A percentile compares a stretch with the other conserved stretches of the same genome.
Evolutionary conservation across 78 protist species (phyloP).

Genomic region (Emiliania huxleyi): DNA sequence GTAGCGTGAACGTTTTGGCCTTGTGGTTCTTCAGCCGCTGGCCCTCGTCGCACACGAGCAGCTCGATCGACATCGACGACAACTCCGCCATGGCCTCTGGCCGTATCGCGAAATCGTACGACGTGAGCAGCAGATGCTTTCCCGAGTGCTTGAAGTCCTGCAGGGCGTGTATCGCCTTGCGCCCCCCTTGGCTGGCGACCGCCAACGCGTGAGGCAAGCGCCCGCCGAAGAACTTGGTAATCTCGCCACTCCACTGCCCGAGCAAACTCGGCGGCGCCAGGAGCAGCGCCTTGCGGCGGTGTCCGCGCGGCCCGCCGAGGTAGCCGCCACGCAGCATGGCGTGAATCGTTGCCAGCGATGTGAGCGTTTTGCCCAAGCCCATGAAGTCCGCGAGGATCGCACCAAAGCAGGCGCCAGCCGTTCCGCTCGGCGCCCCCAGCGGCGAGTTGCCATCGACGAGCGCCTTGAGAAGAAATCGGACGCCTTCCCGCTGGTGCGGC

Average conservation of each 20-base stretch:
- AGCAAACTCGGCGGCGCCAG: background rate
- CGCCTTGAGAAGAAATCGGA: background rate
- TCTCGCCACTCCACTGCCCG: background rate
- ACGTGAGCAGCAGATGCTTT: background rate
- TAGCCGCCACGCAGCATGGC: background rate
- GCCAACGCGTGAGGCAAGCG: background rate
- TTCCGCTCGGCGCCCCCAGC: background rate
- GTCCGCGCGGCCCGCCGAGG: background rate
- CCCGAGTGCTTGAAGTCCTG: background rate
- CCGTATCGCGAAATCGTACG: background rate
- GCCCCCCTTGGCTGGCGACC: background rate
- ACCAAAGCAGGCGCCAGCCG: background rate
- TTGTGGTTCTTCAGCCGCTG: slow-evolving; percentile 60
- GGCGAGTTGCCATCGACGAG: background rate
- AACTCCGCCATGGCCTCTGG: background rate
- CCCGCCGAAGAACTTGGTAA: background rate
- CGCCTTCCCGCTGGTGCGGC: background rate
- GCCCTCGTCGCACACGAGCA: slow-evolving; percentile 76
- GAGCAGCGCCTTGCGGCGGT: background rate
- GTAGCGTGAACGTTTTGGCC: background rate
- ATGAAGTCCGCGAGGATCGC: background rate
- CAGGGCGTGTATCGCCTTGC: background rate
- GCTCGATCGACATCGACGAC: background rate
- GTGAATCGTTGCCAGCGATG: background rate
- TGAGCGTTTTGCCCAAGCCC: background rate